These are phyloP conservation scores for Sclerotinia sclerotiorum DNA, from an alignment of 2,329 filamentous ascomycete species.

Conservation along the genomic window DNA sequence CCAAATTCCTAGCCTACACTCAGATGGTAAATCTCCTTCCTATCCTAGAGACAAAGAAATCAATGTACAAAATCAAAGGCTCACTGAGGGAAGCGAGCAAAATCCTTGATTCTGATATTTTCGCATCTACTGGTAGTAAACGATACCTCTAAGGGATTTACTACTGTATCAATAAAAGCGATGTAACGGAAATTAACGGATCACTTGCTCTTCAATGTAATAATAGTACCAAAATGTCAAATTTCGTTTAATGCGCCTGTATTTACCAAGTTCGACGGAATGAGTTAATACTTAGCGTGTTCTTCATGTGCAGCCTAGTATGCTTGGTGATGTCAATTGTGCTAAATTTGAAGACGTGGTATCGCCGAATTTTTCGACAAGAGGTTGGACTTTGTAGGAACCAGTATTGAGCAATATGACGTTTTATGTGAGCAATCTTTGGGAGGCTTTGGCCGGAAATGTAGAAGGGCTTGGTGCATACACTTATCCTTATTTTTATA, in stretches of 20 bases:
- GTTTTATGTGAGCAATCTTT: constrained; percentile 40
- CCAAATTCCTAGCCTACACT: constrained; percentile 10
- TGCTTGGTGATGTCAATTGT: constrained; percentile 27
- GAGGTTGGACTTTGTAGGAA: constrained; percentile 42
- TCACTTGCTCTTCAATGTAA: constrained; percentile 42
- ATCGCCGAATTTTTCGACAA: constrained; percentile 37
- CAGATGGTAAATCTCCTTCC: constrained; percentile 22
- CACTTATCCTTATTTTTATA: constrained; percentile 40
- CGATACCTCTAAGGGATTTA: constrained; percentile 41
- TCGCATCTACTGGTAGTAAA: constrained; percentile 33
- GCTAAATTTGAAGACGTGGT: constrained; percentile 30
- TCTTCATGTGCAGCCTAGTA: constrained; percentile 25
- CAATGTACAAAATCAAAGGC: constrained; percentile 37
- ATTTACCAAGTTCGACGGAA: constrained; percentile 32
- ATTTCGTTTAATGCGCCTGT: constrained; percentile 40
- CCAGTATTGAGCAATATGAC: constrained; percentile 42
- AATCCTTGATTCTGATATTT: constrained; percentile 37
- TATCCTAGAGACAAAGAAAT: constrained; percentile 32
- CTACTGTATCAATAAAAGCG: constrained; percentile 41
- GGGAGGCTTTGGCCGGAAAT: constrained; percentile 37
- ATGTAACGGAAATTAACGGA: constrained; percentile 38
- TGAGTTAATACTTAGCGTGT: constrained; percentile 33
- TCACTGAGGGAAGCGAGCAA: constrained; percentile 34
- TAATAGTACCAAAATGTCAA: constrained; percentile 41
- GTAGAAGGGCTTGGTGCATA: constrained; percentile 40